Evolutionary conservation across 106 monocot species (phyloP).

Genomic region (Phalaenopsis aphrodite): DNA sequence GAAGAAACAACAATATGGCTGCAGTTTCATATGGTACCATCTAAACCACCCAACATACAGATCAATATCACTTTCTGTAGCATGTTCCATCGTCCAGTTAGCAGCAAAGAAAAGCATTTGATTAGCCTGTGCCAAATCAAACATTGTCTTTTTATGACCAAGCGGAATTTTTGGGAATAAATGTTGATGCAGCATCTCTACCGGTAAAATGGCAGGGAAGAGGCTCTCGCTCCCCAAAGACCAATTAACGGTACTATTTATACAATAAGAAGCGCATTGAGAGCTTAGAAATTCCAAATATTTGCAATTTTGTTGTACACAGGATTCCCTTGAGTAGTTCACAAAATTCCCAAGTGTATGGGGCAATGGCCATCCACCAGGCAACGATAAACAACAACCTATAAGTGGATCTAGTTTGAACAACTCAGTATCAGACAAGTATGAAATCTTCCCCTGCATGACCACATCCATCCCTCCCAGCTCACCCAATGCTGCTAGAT

Average conservation of each 20-base stretch:
- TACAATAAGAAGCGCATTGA: constrained; percentile 54
- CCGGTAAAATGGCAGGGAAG: constrained; percentile 33
- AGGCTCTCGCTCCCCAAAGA: constrained; percentile 5
- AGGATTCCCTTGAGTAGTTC: constrained; percentile 64
- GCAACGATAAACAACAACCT: constrained; percentile 41
- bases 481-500: constrained; percentile 82
- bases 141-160: constrained; percentile 2
- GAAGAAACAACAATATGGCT: constrained; percentile 60
- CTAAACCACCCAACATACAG: constrained; percentile 52
- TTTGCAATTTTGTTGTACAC: constrained; percentile 48
- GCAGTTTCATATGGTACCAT: constrained; percentile 33
- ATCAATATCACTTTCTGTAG: constrained; percentile 50
- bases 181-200: constrained; percentile 16
- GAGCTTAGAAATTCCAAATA: constrained; percentile 61
- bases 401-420: constrained; percentile 12
- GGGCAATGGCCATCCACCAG: constrained; percentile 72
- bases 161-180: constrained; percentile 26
- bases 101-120: constrained; percentile 74
- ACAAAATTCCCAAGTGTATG: constrained; percentile 33
- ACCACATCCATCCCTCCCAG: constrained; percentile 32
- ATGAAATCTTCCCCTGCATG: constrained; percentile 37
- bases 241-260: not conserved
- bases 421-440: constrained; percentile 27
- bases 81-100: constrained; percentile 83
- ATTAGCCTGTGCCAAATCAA: constrained; percentile 29